A percentile compares a stretch with the other conserved stretches of the same genome.
Conservation (phyloP, 116 monocot genomes). For the Posidonia oceanica region DNA sequence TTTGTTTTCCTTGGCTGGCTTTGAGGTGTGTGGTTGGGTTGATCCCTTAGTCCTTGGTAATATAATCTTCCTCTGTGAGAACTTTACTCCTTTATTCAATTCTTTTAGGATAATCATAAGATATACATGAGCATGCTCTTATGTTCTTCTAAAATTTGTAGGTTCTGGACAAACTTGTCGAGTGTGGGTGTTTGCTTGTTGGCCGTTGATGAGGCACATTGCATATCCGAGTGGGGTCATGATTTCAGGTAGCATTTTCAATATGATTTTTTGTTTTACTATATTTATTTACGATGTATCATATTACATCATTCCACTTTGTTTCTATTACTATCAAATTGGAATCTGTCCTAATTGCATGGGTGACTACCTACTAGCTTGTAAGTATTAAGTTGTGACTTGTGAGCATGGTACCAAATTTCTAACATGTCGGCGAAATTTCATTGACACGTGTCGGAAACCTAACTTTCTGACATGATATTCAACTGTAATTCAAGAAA, state of each 20-base stretch:
- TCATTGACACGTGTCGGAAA: too few relatives aligned
- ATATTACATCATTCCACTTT: neutral
- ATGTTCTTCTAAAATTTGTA: conserved; percentile 13
- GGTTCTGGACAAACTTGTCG: conserved; percentile 82
- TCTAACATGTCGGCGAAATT: too few relatives aligned
- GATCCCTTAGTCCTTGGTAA: too few relatives aligned
- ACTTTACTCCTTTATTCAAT: too few relatives aligned
- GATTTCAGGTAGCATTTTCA: conserved; percentile 68
- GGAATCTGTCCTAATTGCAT: neutral
- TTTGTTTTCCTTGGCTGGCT: too few relatives aligned
- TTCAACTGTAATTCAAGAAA: too few relatives aligned
- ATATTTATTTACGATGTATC: neutral
- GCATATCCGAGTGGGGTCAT: conserved; percentile 99
- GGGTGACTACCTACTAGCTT: too few relatives aligned
- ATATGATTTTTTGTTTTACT: neutral
- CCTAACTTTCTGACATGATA: too few relatives aligned
- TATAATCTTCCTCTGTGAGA: too few relatives aligned
- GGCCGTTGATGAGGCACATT: conserved; percentile 98
- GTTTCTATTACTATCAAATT: neutral
- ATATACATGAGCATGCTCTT: neutral
- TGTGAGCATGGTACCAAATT: too few relatives aligned
- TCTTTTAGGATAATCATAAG: neutral
- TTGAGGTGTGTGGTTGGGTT: too few relatives aligned
- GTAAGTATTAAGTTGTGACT: too few relatives aligned
- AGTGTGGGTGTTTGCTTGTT: conserved; percentile 65